Percentiles rank a stretch among this genome's conserved stretches.
These are phyloP conservation scores for Pneumocystis oryctolagi DNA, from an alignment of 1,139 yeast genomes.

Conservation along the genomic window DNA sequence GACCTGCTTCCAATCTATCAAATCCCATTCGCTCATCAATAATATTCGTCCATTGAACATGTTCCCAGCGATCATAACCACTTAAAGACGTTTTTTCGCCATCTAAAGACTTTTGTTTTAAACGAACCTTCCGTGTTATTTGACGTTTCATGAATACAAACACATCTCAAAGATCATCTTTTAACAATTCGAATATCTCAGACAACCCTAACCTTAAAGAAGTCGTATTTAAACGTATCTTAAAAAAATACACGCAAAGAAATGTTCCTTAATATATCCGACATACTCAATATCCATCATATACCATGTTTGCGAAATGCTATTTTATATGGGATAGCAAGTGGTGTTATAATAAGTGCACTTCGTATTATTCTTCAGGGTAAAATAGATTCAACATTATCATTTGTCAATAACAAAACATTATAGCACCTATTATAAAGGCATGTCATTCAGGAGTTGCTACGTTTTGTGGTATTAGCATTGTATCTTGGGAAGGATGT, in stretches of 20 bases:
- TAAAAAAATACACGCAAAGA: background rate
- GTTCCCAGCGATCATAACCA: background rate
- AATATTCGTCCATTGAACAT: background rate
- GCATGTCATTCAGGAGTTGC: background rate
- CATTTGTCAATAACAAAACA: background rate
- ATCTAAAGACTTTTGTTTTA: background rate
- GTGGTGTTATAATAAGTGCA: background rate
- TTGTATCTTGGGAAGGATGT: constrained; percentile 2
- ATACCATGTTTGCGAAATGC: background rate
- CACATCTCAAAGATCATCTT: background rate
- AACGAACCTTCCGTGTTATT: background rate
- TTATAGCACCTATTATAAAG: background rate
- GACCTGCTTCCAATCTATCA: constrained; percentile 58
- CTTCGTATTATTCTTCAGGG: background rate
- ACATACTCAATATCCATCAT: background rate
- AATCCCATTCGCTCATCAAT: constrained; percentile 70
- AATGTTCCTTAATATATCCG: background rate
- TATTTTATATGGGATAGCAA: constrained; percentile 1
- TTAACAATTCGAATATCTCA: background rate
- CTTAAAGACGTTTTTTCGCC: background rate
- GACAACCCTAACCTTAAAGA: background rate
- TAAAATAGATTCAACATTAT: background rate
- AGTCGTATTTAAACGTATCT: background rate
- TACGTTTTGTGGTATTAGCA: background rate
- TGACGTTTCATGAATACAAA: background rate